These are phyloP conservation scores for Hygrophoropsis aurantiaca DNA, from an alignment of 768 basidiomycete species.

Conservation along the genomic window DNA sequence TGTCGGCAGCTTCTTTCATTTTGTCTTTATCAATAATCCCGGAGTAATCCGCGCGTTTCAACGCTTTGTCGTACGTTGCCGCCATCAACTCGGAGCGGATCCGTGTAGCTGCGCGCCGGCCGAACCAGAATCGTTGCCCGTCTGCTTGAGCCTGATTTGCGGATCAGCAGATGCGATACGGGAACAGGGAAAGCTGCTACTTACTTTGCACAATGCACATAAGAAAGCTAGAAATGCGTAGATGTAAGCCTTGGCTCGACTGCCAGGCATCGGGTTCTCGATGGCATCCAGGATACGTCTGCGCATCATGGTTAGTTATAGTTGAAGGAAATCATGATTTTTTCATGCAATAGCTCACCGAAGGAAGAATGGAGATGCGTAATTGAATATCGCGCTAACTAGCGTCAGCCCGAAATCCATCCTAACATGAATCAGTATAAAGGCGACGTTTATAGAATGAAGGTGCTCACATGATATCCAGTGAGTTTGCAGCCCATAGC, in stretches of 20 bases:
- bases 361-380: conserved; percentile 52
- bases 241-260: conserved; percentile 44
- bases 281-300: conserved; percentile 39
- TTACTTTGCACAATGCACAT: conserved; percentile 40
- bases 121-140: conserved; percentile 43
- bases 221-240: too few species aligned
- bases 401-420: conserved; percentile 45
- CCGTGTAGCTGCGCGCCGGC: too few species aligned
- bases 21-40: too few species aligned
- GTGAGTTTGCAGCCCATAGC: conserved; percentile 37
- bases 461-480: conserved; percentile 31
- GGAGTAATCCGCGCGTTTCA: too few species aligned
- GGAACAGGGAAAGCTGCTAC: conserved; percentile 12
- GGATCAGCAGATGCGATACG: too few species aligned
- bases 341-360: conserved; percentile 34
- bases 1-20: too few species aligned
- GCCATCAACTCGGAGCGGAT: too few species aligned
- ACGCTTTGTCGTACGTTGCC: too few species aligned
- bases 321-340: background rate
- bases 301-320: background rate
- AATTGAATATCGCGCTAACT: conserved; percentile 45
- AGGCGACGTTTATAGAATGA: background rate
- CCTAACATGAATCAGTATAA: background rate
- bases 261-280: conserved; percentile 29
- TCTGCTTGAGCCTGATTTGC: conserved; percentile 29